Conservation (phyloP, 75 land plant species). For the Cupressus sempervirens region DNA sequence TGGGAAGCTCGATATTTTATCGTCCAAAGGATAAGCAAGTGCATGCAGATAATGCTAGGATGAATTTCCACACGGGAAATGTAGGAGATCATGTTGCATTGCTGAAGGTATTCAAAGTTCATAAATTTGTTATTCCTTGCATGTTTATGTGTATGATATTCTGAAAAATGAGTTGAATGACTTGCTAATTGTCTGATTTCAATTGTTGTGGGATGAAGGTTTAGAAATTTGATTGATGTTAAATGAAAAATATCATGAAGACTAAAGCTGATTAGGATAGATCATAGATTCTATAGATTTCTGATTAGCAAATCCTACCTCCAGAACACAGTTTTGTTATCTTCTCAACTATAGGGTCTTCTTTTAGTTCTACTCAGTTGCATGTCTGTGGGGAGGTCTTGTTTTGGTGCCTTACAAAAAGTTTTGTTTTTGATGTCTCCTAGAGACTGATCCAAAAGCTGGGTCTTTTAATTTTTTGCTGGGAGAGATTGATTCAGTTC, state of each 20-base stretch:
- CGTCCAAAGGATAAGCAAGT: constrained; percentile 98
- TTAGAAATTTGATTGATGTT: neutral
- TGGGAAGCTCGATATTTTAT: constrained; percentile 93
- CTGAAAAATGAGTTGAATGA: neutral
- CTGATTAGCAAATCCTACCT: neutral
- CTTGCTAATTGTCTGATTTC: neutral
- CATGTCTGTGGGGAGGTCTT: neutral
- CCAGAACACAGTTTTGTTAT: neutral
- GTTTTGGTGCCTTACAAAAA: neutral
- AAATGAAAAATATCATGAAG: neutral
- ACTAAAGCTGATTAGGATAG: neutral
- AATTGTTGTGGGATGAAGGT: neutral
- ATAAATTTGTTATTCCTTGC: constrained; percentile 5
- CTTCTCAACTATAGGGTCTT: neutral
- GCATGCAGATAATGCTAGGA: constrained; percentile 96
- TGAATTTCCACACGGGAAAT: constrained; percentile 93
- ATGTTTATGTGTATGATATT: neutral
- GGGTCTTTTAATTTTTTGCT: neutral
- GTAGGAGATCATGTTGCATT: constrained; percentile 97
- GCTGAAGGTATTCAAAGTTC: constrained; percentile 53
- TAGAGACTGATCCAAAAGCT: neutral
- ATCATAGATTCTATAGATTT: neutral
- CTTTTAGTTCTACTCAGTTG: neutral
- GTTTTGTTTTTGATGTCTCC: neutral
- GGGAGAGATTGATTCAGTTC: neutral